Evolutionary conservation across 192 early-diverging fungal genomes (phyloP).

Genomic region (Thamnidium elegans): DNA sequence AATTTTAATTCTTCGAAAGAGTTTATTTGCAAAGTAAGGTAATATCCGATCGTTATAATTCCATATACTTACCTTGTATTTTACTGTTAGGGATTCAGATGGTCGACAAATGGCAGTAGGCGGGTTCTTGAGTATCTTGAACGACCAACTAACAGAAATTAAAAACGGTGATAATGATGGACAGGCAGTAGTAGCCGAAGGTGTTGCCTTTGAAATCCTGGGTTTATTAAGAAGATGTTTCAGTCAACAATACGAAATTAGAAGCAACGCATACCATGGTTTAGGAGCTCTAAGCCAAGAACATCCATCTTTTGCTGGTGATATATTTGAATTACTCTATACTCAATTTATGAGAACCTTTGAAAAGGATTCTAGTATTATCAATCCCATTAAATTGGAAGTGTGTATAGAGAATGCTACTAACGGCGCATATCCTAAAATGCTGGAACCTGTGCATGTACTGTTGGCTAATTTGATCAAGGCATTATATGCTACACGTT

Average conservation of each 20-base stretch:
- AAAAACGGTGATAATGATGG: constrained; percentile 16
- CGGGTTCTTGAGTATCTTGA: constrained; percentile 57
- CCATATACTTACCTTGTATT: background rate
- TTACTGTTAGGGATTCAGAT: constrained; percentile 44
- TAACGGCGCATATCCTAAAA: constrained; percentile 33
- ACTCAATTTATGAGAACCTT: constrained; percentile 51
- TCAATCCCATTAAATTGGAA: constrained; percentile 29
- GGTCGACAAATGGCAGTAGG: constrained; percentile 59
- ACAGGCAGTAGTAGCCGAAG: constrained; percentile 14
- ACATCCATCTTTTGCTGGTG: constrained; percentile 30
- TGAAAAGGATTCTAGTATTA: constrained; percentile 22
- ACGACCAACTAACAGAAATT: constrained; percentile 25
- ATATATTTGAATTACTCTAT: constrained; percentile 52
- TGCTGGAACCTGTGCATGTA: constrained; percentile 50
- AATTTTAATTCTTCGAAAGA: constrained; percentile 67
- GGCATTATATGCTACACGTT: background rate
- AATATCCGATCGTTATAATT: background rate
- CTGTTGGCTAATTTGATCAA: constrained; percentile 12
- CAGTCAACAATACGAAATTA: constrained; percentile 64
- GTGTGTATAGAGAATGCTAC: constrained; percentile 19
- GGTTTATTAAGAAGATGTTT: constrained; percentile 67
- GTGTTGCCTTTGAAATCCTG: constrained; percentile 46
- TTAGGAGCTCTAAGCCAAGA: constrained; percentile 46
- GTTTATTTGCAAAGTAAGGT: constrained; percentile 60
- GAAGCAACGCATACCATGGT: constrained; percentile 53